Conservation (phyloP, 2,329 filamentous ascomycete genomes). For the Trichothecium roseum region DNA sequence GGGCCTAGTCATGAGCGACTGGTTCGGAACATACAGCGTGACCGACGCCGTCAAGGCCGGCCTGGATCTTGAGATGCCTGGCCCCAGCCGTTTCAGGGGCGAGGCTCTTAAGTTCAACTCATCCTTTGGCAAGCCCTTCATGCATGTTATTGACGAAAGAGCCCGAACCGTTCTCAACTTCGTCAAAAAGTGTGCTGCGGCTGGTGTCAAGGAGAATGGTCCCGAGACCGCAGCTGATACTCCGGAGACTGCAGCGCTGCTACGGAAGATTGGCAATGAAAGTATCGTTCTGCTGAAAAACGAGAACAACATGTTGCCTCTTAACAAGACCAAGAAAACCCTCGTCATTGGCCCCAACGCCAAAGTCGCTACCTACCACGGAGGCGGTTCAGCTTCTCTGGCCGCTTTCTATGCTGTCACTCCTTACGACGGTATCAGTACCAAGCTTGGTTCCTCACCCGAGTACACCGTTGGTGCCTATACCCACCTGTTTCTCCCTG, state of each 20-base stretch:
- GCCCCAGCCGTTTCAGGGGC: slow-evolving; percentile 39
- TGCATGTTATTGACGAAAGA: slow-evolving; percentile 46
- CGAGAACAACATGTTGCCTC: slow-evolving; percentile 50
- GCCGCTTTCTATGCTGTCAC: slow-evolving; percentile 58
- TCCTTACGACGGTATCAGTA: slow-evolving; percentile 59
- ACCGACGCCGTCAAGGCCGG: slow-evolving; percentile 39
- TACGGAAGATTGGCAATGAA: slow-evolving; percentile 56
- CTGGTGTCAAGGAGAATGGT: slow-evolving; percentile 43
- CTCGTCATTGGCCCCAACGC: slow-evolving; percentile 48
- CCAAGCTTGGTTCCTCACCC: slow-evolving; percentile 32
- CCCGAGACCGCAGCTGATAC: slow-evolving; percentile 46
- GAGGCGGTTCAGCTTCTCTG: slow-evolving; percentile 55
- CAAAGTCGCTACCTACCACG: slow-evolving; percentile 46
- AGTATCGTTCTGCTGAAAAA: slow-evolving; percentile 69
- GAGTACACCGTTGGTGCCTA: slow-evolving; percentile 51
- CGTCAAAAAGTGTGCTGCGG: slow-evolving; percentile 44
- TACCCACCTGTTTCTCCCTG: slow-evolving; percentile 53
- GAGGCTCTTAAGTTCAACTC: slow-evolving; percentile 40
- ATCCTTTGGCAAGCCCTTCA: slow-evolving; percentile 43
- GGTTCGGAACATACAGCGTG: slow-evolving; percentile 47
- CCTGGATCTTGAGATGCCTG: slow-evolving; percentile 51
- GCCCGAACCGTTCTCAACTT: slow-evolving; percentile 47
- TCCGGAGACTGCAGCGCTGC: slow-evolving; percentile 49
- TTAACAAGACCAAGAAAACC: slow-evolving; percentile 51
- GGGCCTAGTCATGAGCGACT: slow-evolving; percentile 49